A percentile compares a stretch with the other conserved stretches of the same genome.
Evolutionary conservation across 1,139 yeast species (phyloP).

Genomic region (Candida neerlandica): DNA sequence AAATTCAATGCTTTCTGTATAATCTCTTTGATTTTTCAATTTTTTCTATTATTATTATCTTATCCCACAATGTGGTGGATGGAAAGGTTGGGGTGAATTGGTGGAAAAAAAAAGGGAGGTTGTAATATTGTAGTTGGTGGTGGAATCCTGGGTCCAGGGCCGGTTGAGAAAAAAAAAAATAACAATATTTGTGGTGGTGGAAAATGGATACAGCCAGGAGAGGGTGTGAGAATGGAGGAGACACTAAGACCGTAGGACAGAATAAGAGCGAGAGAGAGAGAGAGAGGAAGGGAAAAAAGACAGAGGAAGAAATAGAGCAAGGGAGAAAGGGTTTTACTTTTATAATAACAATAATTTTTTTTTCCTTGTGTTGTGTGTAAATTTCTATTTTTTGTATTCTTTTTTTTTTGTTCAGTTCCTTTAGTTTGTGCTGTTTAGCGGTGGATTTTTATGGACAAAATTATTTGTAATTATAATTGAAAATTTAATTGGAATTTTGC

Average conservation of each 20-base stretch:
- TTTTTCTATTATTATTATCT: too few relatives aligned
- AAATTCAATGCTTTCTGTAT: too few relatives aligned
- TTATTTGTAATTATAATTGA: conserved; percentile 6
- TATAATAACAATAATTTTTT: not conserved
- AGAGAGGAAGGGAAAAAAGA: not conserved
- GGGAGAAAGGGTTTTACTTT: conserved; percentile 4
- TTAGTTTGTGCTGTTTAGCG: not conserved
- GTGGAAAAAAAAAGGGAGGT: not conserved
- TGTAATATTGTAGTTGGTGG: not conserved
- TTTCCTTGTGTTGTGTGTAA: not conserved
- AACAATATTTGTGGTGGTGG: not conserved
- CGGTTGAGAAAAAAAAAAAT: not conserved
- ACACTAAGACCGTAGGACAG: not conserved
- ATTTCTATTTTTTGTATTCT: not conserved
- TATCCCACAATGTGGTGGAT: not conserved
- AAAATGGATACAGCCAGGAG: not conserved
- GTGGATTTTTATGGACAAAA: not conserved
- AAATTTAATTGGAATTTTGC: conserved; percentile 3
- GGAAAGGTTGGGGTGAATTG: not conserved
- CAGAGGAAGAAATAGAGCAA: not conserved
- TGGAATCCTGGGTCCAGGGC: conserved; percentile 1
- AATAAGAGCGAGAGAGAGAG: not conserved
- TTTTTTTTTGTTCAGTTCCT: not conserved
- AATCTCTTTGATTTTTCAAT: too few relatives aligned
- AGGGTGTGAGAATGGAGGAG: not conserved